phyloP scores from a whole-genome alignment of 192 early-diverging fungal species.

The Helicostylum pulchrum region DNA sequence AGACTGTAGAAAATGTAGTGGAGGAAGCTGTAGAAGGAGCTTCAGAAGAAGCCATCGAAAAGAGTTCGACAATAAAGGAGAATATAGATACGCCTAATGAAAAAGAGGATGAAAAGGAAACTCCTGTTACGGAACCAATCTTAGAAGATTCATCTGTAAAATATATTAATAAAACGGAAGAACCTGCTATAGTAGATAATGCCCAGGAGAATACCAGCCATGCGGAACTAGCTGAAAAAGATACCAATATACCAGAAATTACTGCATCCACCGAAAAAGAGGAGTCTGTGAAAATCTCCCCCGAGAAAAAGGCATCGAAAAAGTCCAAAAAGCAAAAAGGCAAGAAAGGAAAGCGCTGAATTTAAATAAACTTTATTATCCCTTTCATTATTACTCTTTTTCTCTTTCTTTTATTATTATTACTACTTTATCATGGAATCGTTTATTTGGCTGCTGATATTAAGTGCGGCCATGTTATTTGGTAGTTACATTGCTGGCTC shows the following conservation, averaged over 20 bases:
- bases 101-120: constrained; percentile 7
- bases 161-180: no score
- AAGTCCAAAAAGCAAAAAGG: constrained; percentile 3
- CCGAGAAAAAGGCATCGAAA: background rate
- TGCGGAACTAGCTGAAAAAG: no score
- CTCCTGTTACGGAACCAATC: background rate
- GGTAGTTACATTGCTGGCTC: constrained; percentile 85
- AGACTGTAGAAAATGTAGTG: background rate
- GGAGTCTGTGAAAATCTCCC: no score
- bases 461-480: constrained; percentile 73
- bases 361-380: background rate
- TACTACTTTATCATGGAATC: constrained; percentile 34
- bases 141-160: no score
- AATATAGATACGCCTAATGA: constrained; percentile 2
- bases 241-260: no score
- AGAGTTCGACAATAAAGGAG: background rate
- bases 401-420: constrained; percentile 1
- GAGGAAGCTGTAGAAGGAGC: background rate
- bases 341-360: constrained; percentile 15
- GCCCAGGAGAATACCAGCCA: no score
- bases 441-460: constrained; percentile 57
- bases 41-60: no score
- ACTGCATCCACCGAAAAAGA: no score
- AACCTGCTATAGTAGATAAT: no score
- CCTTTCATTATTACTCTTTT: background rate